Conservation (phyloP, 345 rosid genomes). For the Eucalyptus coolabah region DNA sequence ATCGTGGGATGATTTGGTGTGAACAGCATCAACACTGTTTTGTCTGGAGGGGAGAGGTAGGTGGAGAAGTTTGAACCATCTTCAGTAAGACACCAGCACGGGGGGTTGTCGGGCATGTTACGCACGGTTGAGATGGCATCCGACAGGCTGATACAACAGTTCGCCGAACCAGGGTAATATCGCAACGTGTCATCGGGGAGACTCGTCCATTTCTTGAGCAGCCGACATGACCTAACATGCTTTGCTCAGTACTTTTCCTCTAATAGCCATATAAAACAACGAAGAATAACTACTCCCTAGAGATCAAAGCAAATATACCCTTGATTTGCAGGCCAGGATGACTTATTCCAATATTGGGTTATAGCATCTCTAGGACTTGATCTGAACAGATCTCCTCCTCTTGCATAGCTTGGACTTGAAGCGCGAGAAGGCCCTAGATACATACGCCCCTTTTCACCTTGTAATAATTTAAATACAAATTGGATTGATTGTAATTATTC, state of each 20-base stretch:
- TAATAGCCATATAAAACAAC: background rate
- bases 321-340: background rate
- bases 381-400: background rate
- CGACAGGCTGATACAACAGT: rapidly evolving
- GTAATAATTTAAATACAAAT: background rate
- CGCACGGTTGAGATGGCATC: no score
- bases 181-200: background rate
- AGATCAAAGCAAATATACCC: background rate
- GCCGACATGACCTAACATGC: background rate
- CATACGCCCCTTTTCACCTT: background rate
- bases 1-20: no score
- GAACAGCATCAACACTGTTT: no score
- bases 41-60: no score
- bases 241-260: background rate
- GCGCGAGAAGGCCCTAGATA: background rate
- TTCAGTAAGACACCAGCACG: no score
- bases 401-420: background rate
- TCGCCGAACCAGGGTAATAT: background rate
- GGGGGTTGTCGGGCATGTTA: rapidly evolving
- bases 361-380: background rate
- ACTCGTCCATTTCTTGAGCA: background rate
- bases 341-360: background rate
- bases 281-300: background rate
- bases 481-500: background rate
- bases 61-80: no score